Evolutionary conservation across 2,329 filamentous ascomycete genomes (phyloP).

Genomic region (Penicillium sp.): DNA sequence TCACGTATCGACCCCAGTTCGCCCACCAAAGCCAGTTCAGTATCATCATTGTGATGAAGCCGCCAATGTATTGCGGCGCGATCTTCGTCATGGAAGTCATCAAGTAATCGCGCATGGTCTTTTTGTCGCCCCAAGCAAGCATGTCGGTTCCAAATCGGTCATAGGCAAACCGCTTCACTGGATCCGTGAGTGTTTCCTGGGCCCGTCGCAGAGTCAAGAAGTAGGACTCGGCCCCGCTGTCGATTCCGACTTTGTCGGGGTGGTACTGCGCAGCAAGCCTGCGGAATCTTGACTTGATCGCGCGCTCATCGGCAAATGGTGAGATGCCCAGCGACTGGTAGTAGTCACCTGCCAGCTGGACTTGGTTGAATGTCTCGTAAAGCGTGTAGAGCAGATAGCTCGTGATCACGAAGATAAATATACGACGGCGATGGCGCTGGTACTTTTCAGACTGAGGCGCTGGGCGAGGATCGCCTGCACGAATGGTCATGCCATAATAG

Average conservation of each 20-base stretch:
- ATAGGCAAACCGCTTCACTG: conserved; percentile 80
- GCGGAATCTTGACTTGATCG: conserved; percentile 82
- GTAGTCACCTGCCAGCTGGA: conserved; percentile 72
- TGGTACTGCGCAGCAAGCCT: conserved; percentile 70
- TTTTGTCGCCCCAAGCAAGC: conserved; percentile 56
- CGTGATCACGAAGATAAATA: conserved; percentile 80
- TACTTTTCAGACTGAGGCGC: conserved; percentile 67
- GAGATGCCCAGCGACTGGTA: conserved; percentile 76
- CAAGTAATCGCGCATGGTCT: conserved; percentile 72
- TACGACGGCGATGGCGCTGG: conserved; percentile 73
- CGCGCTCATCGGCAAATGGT: conserved; percentile 68
- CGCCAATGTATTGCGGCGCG: conserved; percentile 42
- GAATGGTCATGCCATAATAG: conserved; percentile 86
- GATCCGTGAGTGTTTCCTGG: conserved; percentile 78
- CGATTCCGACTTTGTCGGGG: conserved; percentile 73
- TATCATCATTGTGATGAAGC: conserved; percentile 37
- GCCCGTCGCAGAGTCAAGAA: conserved; percentile 85
- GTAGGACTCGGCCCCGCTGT: conserved; percentile 50
- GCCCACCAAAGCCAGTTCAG: conserved; percentile 46
- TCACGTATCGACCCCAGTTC: conserved; percentile 49
- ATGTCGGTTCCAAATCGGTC: conserved; percentile 81
- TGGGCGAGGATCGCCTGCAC: conserved; percentile 82
- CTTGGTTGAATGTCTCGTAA: conserved; percentile 84
- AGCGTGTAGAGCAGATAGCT: conserved; percentile 88
- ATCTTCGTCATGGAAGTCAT: conserved; percentile 60